A percentile compares a stretch with the other conserved stretches of the same genome.
phyloP scores from a whole-genome alignment of 495 filamentous ascomycete species.

The Penicillium verhagenii region DNA sequence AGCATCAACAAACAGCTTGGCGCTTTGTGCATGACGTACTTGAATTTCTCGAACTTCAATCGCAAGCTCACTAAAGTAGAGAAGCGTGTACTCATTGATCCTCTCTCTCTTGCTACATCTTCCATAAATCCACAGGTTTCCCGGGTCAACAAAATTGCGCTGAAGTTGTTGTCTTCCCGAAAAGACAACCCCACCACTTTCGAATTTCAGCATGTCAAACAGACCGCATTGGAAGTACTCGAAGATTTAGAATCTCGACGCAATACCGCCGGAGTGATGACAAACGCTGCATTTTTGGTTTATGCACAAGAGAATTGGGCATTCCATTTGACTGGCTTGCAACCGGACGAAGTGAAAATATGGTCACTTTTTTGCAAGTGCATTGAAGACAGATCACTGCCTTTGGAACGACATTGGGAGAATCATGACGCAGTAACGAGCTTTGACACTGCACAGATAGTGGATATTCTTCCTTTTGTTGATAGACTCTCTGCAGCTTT shows the following conservation, averaged over 20 bases:
- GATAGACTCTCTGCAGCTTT: background rate
- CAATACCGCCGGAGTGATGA: background rate
- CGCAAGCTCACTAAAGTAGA: conserved; percentile 11
- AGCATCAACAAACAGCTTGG: conserved; percentile 12
- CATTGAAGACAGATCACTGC: background rate
- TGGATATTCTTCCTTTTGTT: background rate
- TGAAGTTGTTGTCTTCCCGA: background rate
- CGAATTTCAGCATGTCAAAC: background rate
- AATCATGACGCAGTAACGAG: background rate
- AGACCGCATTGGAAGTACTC: background rate
- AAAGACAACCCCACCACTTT: background rate
- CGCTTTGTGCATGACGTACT: conserved; percentile 35
- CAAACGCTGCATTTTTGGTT: background rate
- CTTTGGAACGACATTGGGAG: background rate
- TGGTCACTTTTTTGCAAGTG: background rate
- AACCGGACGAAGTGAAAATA: background rate
- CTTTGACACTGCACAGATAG: background rate
- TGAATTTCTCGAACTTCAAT: conserved; percentile 36
- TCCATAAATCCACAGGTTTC: too few relatives aligned
- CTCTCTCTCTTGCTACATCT: background rate
- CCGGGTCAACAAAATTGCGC: background rate
- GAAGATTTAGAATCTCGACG: background rate
- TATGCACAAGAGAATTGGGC: background rate
- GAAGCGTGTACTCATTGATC: background rate
- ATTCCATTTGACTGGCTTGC: background rate